Evolutionary conservation across 768 basidiomycete species (phyloP).

Genomic region (Suillus lakei): DNA sequence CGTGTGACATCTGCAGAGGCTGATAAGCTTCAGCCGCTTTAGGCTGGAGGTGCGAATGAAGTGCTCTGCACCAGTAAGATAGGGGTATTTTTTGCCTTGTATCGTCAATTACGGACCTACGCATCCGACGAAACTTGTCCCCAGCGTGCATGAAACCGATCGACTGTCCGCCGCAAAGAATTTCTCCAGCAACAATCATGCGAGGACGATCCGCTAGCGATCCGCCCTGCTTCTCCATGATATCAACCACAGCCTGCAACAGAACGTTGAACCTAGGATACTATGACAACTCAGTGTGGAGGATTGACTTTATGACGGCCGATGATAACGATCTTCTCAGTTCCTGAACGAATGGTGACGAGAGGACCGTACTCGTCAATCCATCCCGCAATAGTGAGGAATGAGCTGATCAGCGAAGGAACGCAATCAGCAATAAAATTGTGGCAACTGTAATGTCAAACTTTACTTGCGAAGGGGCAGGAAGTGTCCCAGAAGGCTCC

Average conservation of each 20-base stretch:
- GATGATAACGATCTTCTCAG: conserved; percentile 27
- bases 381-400: conserved; percentile 14
- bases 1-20: conserved; percentile 44
- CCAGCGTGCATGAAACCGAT: conserved; percentile 51
- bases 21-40: conserved; percentile 48
- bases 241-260: conserved; percentile 52
- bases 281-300: not conserved
- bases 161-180: conserved; percentile 56
- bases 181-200: conserved; percentile 55
- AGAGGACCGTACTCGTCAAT: conserved; percentile 30
- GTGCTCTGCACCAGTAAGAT: conserved; percentile 39
- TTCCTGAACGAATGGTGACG: conserved; percentile 25
- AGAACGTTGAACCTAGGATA: not conserved
- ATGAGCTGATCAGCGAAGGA: not conserved
- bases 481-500: not conserved
- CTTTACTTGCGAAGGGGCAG: not conserved
- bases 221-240: conserved; percentile 62
- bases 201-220: conserved; percentile 50
- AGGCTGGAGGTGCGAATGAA: conserved; percentile 56
- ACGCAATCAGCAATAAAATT: not conserved
- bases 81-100: not conserved
- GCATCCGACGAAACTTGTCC: conserved; percentile 56
- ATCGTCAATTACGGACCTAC: conserved; percentile 39
- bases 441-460: not conserved
- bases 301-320: conserved; percentile 26